Evolutionary conservation across 176 grass and related monocot genomes (phyloP), one percentile per base, ranked within the genome.

Genomic region (Zea luxurians): DNA sequence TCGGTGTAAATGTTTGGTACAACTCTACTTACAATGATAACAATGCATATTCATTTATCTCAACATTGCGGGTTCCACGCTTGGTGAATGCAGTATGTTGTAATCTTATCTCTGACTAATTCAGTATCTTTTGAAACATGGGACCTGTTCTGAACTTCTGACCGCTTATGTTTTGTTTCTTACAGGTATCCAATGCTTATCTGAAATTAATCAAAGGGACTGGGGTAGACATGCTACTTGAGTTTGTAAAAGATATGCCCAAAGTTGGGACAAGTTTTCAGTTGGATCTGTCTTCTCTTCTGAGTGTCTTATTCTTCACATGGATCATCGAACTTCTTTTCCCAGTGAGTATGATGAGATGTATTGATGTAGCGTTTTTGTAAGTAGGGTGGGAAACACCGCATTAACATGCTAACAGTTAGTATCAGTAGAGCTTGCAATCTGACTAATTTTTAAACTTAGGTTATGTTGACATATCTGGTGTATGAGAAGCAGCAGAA

Each of bases 221-320:
- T 58, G 67, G 44, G 37, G 70, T 81, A 5, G 72, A 84, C 35
- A 80, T 94, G 83, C 63, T 85, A 61, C 80, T 98, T 78, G 83
- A 89, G 73, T 94, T 80, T 89, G 85, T 98, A 8, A 92, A 89
- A 89, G 95, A 98, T 54, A 98, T 91, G 84, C 91, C 95, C 62
- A 92, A 94, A 88, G 50, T 80, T 67, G 88, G 85, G 84, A 92
- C 89, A 64, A 86, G 69, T 41, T 77, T 27, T 66, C 84, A 52
- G 54, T 13, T 92, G 8, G 89, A 97, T 49, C 43, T 92, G 21
- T 90, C 91, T 83, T 90, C 91, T 85, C 73, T 94, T 85, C 74
- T 98, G 68, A 90, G 89, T 88, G 73, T 61, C 20, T 77, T 94
- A 82, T 98, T 94, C 91, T 94, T 98, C 85, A 89, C 95, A 71